phyloP scores from a whole-genome alignment of 1,284 basidiomycete species.

The Ustilago shanxiensis region DNA sequence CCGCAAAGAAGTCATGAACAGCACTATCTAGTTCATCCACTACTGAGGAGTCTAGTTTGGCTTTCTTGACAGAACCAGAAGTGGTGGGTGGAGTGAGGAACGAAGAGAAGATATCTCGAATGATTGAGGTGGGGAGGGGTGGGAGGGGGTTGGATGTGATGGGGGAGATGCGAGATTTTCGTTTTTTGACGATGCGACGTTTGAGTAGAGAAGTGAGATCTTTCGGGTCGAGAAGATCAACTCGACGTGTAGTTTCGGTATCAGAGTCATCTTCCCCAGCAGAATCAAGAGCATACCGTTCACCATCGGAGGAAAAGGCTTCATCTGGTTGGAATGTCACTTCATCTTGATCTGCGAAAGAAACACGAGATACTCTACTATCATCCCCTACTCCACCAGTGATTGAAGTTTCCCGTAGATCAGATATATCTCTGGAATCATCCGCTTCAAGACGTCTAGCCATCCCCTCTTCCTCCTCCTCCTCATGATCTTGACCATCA shows the following conservation, averaged over 20 bases:
- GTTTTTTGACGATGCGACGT: constrained; percentile 46
- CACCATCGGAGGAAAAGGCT: constrained; percentile 40
- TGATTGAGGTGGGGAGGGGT: constrained; percentile 37
- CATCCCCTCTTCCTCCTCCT: constrained; percentile 28
- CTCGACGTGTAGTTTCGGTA: constrained; percentile 10
- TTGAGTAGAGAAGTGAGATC: constrained; percentile 52
- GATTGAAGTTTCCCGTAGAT: constrained; percentile 11
- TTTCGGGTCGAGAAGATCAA: constrained; percentile 43
- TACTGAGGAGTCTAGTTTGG: constrained; percentile 37
- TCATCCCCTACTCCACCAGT: constrained; percentile 17
- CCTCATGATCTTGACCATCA: constrained; percentile 31
- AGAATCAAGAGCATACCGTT: constrained; percentile 28
- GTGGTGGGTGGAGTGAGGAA: constrained; percentile 33
- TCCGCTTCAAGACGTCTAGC: constrained; percentile 22
- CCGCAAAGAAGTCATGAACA: constrained; percentile 51
- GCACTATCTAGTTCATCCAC: too few species aligned
- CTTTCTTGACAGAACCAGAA: constrained; percentile 16
- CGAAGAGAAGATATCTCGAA: constrained; percentile 44
- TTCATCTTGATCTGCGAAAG: constrained; percentile 34
- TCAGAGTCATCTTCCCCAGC: constrained; percentile 29
- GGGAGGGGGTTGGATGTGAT: constrained; percentile 31
- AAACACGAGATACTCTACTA: constrained; percentile 28
- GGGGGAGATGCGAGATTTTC: constrained; percentile 38
- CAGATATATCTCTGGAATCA: constrained; percentile 9
- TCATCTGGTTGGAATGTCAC: constrained; percentile 41